Percentiles rank a stretch among this genome's conserved stretches.
phyloP scores from a whole-genome alignment of 129 eudicot genomes.

The Helianthus tuberosus region DNA sequence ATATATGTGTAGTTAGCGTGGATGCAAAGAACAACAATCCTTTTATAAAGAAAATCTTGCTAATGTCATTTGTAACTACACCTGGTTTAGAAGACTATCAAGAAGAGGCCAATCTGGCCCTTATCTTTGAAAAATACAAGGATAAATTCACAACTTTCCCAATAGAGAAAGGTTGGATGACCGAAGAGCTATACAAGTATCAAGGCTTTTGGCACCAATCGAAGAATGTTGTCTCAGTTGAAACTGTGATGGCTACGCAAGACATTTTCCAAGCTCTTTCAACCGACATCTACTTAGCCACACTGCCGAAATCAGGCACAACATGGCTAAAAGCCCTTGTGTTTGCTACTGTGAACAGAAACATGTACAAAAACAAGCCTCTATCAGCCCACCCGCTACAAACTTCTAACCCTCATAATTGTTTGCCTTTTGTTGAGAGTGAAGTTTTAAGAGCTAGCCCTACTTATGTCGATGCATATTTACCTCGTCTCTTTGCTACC shows the following conservation, averaged over 20 bases:
- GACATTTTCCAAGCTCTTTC: slow-evolving; percentile 33
- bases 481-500: slow-evolving; percentile 29
- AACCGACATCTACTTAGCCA: slow-evolving; percentile 34
- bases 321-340: slow-evolving; percentile 51
- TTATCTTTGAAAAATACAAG: slow-evolving; percentile 21
- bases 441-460: slow-evolving; percentile 28
- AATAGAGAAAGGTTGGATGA: slow-evolving; percentile 40
- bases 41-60: background rate
- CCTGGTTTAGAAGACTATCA: slow-evolving; percentile 8
- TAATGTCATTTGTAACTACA: background rate
- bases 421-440: slow-evolving; percentile 32
- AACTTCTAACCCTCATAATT: slow-evolving; percentile 35
- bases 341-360: slow-evolving; percentile 30
- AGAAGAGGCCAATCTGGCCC: slow-evolving; percentile 18
- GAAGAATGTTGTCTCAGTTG: slow-evolving; percentile 1
- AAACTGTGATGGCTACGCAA: slow-evolving; percentile 30
- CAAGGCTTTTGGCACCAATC: slow-evolving; percentile 50
- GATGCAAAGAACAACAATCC: background rate
- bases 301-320: slow-evolving; percentile 42
- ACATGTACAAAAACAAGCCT: slow-evolving; percentile 1
- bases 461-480: background rate
- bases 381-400: slow-evolving; percentile 37
- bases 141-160: slow-evolving; percentile 26
- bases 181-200: slow-evolving; percentile 24
- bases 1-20: background rate